Evolutionary conservation across 192 early-diverging fungal species (phyloP).

Genomic region (Chytriomyces sp.): DNA sequence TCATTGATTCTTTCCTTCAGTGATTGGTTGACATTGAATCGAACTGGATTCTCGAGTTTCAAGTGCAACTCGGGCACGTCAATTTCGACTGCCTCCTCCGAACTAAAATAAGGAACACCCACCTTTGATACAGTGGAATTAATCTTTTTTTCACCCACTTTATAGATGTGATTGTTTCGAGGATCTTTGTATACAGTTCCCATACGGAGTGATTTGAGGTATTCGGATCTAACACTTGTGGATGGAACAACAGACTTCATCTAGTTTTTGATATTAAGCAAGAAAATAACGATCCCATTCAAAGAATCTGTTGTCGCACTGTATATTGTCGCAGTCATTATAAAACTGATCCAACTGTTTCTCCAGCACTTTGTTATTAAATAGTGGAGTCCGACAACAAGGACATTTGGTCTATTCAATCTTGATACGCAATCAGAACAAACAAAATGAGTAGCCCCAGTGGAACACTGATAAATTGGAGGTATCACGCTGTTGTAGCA

Average conservation of each 20-base stretch:
- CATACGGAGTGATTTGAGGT: neutral
- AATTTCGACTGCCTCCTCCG: neutral
- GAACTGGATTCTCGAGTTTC: neutral
- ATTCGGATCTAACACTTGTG: neutral
- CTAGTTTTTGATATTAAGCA: neutral
- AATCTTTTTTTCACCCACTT: neutral
- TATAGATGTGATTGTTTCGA: neutral
- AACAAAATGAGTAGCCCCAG: too few species aligned
- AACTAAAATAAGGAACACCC: neutral
- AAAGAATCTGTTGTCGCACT: too few species aligned
- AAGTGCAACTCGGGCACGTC: neutral
- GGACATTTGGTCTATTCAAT: too few species aligned
- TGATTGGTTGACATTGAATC: neutral
- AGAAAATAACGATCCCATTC: too few species aligned
- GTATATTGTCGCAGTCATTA: too few species aligned
- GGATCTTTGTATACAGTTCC: constrained; percentile 9
- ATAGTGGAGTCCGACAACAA: too few species aligned
- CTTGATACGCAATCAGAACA: too few species aligned
- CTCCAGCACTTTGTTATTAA: too few species aligned
- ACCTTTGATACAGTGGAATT: neutral
- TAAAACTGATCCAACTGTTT: too few species aligned
- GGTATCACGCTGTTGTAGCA: too few species aligned
- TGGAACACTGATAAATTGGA: too few species aligned
- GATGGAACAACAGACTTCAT: neutral
- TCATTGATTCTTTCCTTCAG: neutral